Base-by-base conservation (phyloP, 176 grass and related monocot species). In the Chloris gayana region DNA sequence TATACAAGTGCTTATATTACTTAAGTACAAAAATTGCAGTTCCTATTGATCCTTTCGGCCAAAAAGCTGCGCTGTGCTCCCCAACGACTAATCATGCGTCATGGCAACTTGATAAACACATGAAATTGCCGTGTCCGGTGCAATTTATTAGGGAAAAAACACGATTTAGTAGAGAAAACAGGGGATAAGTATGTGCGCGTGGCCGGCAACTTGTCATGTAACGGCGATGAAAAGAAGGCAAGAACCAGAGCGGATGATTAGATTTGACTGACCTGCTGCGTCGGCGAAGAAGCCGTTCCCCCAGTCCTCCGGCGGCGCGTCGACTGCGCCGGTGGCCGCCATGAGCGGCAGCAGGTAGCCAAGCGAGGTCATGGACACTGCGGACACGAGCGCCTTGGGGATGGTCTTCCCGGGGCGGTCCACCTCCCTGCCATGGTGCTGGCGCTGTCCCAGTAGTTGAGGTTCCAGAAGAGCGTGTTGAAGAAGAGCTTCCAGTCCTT, bases 401-500 rank as follows among this genome's bases (percentile, higher is more conserved):
- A 93, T 88, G 25, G 93, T 97, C 85, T 74, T 74, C 31, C 69
- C 90, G 0, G 93, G 93, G 13, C 80, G 75, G 12, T 93, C 90
- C 1, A 97, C 93, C 85, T 97, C 93, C 93, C 93, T 0, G 93
- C 93, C 90, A 97, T 93, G 29, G 93, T 93, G 73, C 88, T 91
- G 45, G 81, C 93, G 57, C 80, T 97, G 76, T 97, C 93, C 93
- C 93, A 97, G 76, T 88, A 97, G 67, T 97, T 97, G 65, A 97
- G 81, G 50, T 97, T 97, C 93, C 93, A 97, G 62, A 97, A 97
- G 7, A 97, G 64, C 6, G 93, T 97, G 88, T 97, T 97, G 77
- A 97, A 91, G 80, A 93, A 97, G 29, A 91, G 64, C 56, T 88
- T 92, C 93, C 88, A 89, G 53, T 97, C 83, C 87, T 73, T 90